Base-by-base conservation (phyloP, 2,329 filamentous ascomycete genomes). In the Aspergillus sp. region DNA sequence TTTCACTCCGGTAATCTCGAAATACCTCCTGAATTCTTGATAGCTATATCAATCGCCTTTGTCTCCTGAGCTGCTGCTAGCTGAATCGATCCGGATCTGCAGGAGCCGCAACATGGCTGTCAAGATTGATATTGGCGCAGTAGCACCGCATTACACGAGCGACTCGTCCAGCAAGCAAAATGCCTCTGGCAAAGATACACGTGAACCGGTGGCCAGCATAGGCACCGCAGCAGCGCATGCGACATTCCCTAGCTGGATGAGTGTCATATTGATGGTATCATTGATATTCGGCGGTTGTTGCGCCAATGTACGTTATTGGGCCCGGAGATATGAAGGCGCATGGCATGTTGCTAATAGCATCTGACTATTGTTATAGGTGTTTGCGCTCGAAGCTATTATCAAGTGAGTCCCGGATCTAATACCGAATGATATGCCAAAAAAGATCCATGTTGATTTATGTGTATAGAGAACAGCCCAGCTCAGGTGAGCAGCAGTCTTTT, bases 201-300 rank as follows among this genome's bases (percentile, higher is more conserved):
- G 9, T 27, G 12, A 26, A 7, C 27, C 26, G 4, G 30, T 43
- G 52, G 29, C 44, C 4, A 45, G 51, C 10, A 47, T 69, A 42
- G 52, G 54, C 10, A 52, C 56, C 9, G 64, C 64, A 3, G 57
- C 58, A n/a, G 57, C 55, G 5, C 59, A 66, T 49, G 52, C 63
- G 7, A 56, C 61, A 2, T 36, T 84, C 48, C 78, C 80, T 30
- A 76, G 77, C 65, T 83, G 79, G 77, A 66, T 86, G 34, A 77
- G 79, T 48, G 73, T 83, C 41, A 73, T 76, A 26, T 73, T 77
- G 48, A 94, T 94, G 78, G 76, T 91, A 48, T 77, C 77, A 44
- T 78, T 97, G 55, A 97, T 98, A 49, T 96, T 98, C 67, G 93
- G 93, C 44, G 93, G 93, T 29, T 95, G 89, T 64, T 95, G 90